These are phyloP conservation scores for Ascochyta lentis DNA, from an alignment of 2,329 filamentous ascomycete genomes.

Conservation along the genomic window DNA sequence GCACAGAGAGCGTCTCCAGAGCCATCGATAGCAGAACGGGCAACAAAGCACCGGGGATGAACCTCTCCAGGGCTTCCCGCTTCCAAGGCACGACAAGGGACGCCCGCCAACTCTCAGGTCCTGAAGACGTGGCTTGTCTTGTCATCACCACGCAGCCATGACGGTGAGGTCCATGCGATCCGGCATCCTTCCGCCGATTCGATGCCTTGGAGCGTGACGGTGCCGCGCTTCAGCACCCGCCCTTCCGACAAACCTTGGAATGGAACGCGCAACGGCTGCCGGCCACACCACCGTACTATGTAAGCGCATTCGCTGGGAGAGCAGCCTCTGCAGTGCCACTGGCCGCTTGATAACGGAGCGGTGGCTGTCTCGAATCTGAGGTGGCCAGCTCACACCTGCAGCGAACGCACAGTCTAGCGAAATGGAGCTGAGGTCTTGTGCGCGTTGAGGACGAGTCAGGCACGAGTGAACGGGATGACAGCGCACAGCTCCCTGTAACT, in stretches of 20 bases:
- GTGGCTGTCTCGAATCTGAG: constrained; percentile 24
- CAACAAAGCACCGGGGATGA: constrained; percentile 11
- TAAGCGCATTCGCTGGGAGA: constrained; percentile 24
- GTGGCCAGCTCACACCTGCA: constrained; percentile 42
- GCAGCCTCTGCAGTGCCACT: constrained; percentile 22
- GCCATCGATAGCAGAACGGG: constrained; percentile 18
- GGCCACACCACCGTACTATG: constrained; percentile 23
- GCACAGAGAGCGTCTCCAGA: constrained; percentile 4
- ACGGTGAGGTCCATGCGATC: constrained; percentile 31
- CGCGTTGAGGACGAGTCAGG: constrained; percentile 37
- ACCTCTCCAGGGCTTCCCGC: constrained; percentile 10
- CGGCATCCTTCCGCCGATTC: constrained; percentile 38
- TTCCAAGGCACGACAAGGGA: constrained; percentile 25
- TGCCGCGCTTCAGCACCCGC: constrained; percentile 45
- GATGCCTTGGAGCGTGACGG: constrained; percentile 32
- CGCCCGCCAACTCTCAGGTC: constrained; percentile 20
- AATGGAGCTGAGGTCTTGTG: constrained; percentile 37
- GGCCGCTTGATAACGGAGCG: constrained; percentile 25
- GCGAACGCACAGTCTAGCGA: constrained; percentile 32
- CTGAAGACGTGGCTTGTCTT: constrained; percentile 26
- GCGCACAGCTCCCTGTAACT: constrained; percentile 44
- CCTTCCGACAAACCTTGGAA: constrained; percentile 38
- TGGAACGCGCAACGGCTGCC: constrained; percentile 26
- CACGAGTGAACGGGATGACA: constrained; percentile 48
- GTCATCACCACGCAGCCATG: constrained; percentile 39